A percentile compares a stretch with the other conserved stretches of the same genome.
These are phyloP conservation scores for Zalerion maritima DNA, from an alignment of 495 filamentous ascomycete species.

Conservation along the genomic window DNA sequence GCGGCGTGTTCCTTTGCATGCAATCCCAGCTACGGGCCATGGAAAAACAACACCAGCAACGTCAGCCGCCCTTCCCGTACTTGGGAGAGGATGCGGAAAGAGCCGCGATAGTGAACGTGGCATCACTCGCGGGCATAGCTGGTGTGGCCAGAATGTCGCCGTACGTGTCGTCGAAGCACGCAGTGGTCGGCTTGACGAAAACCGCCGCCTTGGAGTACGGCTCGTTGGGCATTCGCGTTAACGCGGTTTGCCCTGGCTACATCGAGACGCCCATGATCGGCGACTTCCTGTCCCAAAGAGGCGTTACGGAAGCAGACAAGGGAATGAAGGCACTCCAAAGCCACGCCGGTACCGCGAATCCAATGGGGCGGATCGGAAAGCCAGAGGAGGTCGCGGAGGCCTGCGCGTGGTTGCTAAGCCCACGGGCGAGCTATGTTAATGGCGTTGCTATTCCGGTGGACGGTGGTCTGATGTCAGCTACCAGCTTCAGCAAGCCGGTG, in stretches of 20 bases:
- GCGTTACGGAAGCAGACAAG: too few species aligned
- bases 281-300: constrained; percentile 1
- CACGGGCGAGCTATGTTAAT: constrained; percentile 1
- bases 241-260: constrained; percentile 18
- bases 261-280: constrained; percentile 13
- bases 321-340: too few species aligned
- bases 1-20: constrained; percentile 1
- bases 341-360: constrained; percentile 1
- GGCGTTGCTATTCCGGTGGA: too few species aligned
- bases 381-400: constrained; percentile 2
- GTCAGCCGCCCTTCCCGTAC: not conserved
- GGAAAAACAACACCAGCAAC: not conserved
- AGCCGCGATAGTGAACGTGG: constrained; percentile 33
- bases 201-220: constrained; percentile 36
- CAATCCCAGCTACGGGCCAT: constrained; percentile 1
- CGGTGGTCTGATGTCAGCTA: too few species aligned
- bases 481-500: too few species aligned
- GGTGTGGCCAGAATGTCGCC: constrained; percentile 62
- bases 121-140: constrained; percentile 29
- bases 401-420: constrained; percentile 1
- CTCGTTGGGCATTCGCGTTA: constrained; percentile 31
- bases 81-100: not conserved
- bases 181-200: constrained; percentile 62
- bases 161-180: constrained; percentile 62
- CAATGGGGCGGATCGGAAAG: constrained; percentile 1